These are phyloP conservation scores for Lablab purpureus DNA, from an alignment of 306 rosid species.

Conservation along the genomic window DNA sequence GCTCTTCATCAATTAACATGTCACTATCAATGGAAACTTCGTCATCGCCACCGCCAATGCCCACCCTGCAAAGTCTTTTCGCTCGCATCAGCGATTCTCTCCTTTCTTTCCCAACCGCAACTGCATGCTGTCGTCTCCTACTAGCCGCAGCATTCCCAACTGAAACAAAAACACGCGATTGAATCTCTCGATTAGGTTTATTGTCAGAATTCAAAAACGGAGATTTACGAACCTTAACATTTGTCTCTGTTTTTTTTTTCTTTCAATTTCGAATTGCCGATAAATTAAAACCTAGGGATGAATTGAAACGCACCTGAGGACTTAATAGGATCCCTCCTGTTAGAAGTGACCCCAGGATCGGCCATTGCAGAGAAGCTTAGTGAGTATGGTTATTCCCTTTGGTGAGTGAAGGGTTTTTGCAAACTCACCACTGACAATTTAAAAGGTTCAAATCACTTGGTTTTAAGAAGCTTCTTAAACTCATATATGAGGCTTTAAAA, in stretches of 20 bases:
- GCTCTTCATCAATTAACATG: slow-evolving; percentile 82
- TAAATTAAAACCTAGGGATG: slow-evolving; percentile 18
- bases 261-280: background rate
- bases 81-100: slow-evolving; percentile 84
- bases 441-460: too few species aligned
- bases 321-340: slow-evolving; percentile 79
- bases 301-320: slow-evolving; percentile 64
- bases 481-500: too few species aligned
- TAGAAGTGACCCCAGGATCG: slow-evolving; percentile 57
- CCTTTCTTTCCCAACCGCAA: slow-evolving; percentile 80
- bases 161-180: slow-evolving; percentile 48
- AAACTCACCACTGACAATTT: too few species aligned
- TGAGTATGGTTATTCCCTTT: background rate
- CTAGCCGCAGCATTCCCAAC: slow-evolving; percentile 81
- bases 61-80: slow-evolving; percentile 82
- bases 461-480: too few species aligned
- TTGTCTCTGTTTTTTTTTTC: background rate
- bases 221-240: background rate
- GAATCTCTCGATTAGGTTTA: slow-evolving; percentile 30
- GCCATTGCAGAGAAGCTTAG: slow-evolving; percentile 61
- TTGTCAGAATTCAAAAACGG: background rate
- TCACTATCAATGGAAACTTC: slow-evolving; percentile 56
- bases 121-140: slow-evolving; percentile 77
- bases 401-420: background rate
- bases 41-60: slow-evolving; percentile 53